These are phyloP conservation scores for Triticum aestivum DNA, from an alignment of 176 grass and related monocot species.

Conservation along the genomic window IWGSC_CS_RefSeq_v2.1 NC_057802.1:7220874-7221373, in stretches of 20 bases:
- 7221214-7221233: slow-evolving; percentile 15
- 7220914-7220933: background rate
- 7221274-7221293: background rate
- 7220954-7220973: slow-evolving; percentile 40
- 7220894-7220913: slow-evolving; percentile 27
- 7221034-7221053: slow-evolving; percentile 77
- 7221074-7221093: slow-evolving; percentile 70
- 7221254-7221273: background rate
- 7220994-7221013: slow-evolving; percentile 97
- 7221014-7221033: slow-evolving; percentile 99
- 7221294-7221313: too few relatives aligned
- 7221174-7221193: background rate
- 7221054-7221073: slow-evolving; percentile 74
- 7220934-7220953: slow-evolving; percentile 33
- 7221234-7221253: background rate
- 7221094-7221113: slow-evolving; percentile 93
- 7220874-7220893: slow-evolving; percentile 84
- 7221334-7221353: slow-evolving; percentile 1
- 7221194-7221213: background rate
- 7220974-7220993: slow-evolving; percentile 98
- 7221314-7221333: background rate
- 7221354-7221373: background rate
- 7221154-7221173: slow-evolving; percentile 89
- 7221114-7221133: slow-evolving; percentile 97
- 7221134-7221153: slow-evolving; percentile 87